Evolutionary conservation across 129 eudicot genomes (phyloP).

Genomic region (Flaveria linearis): DNA sequence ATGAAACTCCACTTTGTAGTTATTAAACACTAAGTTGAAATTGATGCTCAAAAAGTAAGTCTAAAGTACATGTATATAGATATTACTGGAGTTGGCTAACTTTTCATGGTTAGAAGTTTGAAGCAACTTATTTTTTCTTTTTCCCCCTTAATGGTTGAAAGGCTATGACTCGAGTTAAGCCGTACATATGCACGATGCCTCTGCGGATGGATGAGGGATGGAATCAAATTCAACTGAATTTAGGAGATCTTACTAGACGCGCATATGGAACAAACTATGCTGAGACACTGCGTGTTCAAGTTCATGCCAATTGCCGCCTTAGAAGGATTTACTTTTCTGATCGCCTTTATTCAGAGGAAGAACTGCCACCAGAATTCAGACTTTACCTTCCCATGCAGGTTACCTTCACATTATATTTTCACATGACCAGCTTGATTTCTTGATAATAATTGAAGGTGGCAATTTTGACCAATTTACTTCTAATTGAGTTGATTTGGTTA

Average conservation of each 20-base stretch:
- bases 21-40: not conserved
- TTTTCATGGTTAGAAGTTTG: not conserved
- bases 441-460: not conserved
- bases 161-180: constrained; percentile 94
- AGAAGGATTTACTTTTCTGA: constrained; percentile 94
- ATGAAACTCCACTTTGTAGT: not conserved
- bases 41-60: not conserved
- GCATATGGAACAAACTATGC: constrained; percentile 98
- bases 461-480: not conserved
- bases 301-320: constrained; percentile 94
- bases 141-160: constrained; percentile 16
- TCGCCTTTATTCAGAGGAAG: constrained; percentile 98
- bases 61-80: not conserved
- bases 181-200: constrained; percentile 98
- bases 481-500: not conserved
- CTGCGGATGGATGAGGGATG: constrained; percentile 93
- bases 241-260: constrained; percentile 81
- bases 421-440: not conserved
- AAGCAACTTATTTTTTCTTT: not conserved
- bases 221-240: constrained; percentile 97
- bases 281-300: constrained; percentile 94
- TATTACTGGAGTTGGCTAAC: not conserved
- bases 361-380: constrained; percentile 96
- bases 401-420: constrained; percentile 17
- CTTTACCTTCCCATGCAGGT: constrained; percentile 98